A percentile compares a stretch with the other conserved stretches of the same genome.
Conservation (phyloP, 768 basidiomycete genomes). For the Leccinellum luteum region DNA sequence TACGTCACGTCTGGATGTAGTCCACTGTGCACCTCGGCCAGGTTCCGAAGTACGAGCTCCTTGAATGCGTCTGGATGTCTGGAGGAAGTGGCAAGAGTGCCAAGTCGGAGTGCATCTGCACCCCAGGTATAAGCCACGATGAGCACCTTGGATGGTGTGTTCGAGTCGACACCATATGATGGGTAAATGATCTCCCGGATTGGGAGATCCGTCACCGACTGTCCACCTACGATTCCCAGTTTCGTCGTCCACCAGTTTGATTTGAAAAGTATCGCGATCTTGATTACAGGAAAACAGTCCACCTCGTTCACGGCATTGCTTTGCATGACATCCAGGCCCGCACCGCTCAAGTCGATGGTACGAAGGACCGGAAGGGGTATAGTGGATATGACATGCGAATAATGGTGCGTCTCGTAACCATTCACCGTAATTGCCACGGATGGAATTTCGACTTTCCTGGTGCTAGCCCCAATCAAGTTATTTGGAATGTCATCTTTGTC, state of each 20-base stretch:
- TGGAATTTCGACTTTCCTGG: not conserved
- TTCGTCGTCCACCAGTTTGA: too few species aligned
- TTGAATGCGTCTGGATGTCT: not conserved
- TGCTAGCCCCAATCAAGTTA: too few species aligned
- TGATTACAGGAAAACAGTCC: not conserved
- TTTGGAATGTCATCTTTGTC: not conserved
- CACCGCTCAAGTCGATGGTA: constrained; percentile 2
- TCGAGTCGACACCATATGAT: constrained; percentile 6
- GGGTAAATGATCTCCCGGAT: constrained; percentile 8
- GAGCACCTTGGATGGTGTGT: constrained; percentile 9
- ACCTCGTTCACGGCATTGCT: constrained; percentile 3
- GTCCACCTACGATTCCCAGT: constrained; percentile 9
- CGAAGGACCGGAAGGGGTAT: constrained; percentile 6
- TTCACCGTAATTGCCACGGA: constrained; percentile 10
- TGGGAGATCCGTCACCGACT: constrained; percentile 11
- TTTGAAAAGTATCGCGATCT: constrained; percentile 12
- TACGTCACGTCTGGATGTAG: constrained; percentile 7
- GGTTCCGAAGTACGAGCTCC: constrained; percentile 8
- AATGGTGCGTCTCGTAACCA: constrained; percentile 6
- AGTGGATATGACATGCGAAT: constrained; percentile 12
- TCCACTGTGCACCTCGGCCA: not conserved
- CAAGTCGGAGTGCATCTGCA: not conserved
- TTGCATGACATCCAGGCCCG: constrained; percentile 7
- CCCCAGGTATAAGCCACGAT: constrained; percentile 1
- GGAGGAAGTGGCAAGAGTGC: not conserved